phyloP scores from a whole-genome alignment of 768 basidiomycete species.

The Suillus placidus region DNA sequence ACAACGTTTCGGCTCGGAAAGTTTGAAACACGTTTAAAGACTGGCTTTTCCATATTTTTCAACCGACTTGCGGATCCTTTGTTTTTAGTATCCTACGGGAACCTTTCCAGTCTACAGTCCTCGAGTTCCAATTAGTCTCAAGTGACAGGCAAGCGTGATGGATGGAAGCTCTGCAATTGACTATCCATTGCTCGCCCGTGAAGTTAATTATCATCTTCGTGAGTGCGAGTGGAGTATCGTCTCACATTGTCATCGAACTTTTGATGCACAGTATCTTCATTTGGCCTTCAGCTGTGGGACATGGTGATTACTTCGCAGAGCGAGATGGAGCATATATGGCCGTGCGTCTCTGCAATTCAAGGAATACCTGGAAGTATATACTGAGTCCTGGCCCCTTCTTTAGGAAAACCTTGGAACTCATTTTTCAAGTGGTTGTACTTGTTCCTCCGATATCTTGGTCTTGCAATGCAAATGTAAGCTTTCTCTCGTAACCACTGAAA shows the following conservation, averaged over 20 bases:
- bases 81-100: background rate
- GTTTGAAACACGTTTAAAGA: background rate
- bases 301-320: conserved; percentile 24
- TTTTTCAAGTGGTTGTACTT: conserved; percentile 24
- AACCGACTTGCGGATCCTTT: background rate
- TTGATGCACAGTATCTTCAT: conserved; percentile 26
- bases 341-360: conserved; percentile 21
- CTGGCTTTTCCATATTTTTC: background rate
- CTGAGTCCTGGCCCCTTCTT: background rate
- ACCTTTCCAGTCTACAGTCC: background rate
- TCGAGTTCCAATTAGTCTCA: background rate
- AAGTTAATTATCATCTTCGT: background rate
- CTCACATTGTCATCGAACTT: background rate
- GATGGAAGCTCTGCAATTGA: background rate
- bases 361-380: background rate
- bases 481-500: background rate
- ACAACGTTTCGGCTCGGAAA: background rate
- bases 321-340: conserved; percentile 35
- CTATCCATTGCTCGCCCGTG: background rate
- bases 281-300: conserved; percentile 33
- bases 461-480: conserved; percentile 10
- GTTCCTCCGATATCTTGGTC: conserved; percentile 11
- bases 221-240: background rate
- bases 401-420: conserved; percentile 21
- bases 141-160: background rate